Base-by-base conservation (phyloP, 2,329 filamentous ascomycete genomes). In the Ascochyta rabiei region DNA sequence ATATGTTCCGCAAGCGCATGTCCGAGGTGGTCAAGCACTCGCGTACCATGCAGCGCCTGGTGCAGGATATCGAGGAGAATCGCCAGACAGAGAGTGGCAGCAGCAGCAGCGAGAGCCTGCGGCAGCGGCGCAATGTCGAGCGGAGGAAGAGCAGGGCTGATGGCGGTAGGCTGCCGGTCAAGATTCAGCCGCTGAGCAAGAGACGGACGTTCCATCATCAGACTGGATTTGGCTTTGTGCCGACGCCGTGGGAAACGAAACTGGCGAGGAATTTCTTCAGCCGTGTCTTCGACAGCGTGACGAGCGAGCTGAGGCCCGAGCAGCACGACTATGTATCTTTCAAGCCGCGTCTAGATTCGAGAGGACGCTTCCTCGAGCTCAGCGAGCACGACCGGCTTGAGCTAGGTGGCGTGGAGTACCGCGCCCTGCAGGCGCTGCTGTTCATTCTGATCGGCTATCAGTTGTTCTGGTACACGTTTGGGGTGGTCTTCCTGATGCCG, bases 351-450 rank as follows among this genome's bases (percentile, higher is more conserved):
- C 50, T 72, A 1, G 72, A 74, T 33, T 60, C 61, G 1, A 66
- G 62, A 44, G 71, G 69, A 4, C 64, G 72, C 0, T 72, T 76
- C 37, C 61, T 62, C 6, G 65, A 67, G 61, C 57, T 81, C 24
- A 78, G 74, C 10, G 66, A 74, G 23, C 72, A 75, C 12, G 77
- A 81, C 38, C 73, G 78, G 6, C 71, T 77, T 16, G 69, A 73
- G n/a, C 69, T 84, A 0, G 81, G 81, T 1, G 82, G 81, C 0
- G 79, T 82, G 31, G 82, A 83, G 62, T 84, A 84, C 38, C 76
- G 80, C 0, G 79, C 76, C 28, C 64, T 84, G 28, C 81, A 80
- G 59, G 59, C 83, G 1, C 63, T 84, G 12, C 61, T 83, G 63
- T 80, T 48, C 72, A 79, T 23, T 66, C 81, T 21, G 76, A 80